These are phyloP conservation scores for Achaetomiella virescens DNA, from an alignment of 495 filamentous ascomycete genomes.

Conservation along the genomic window DNA sequence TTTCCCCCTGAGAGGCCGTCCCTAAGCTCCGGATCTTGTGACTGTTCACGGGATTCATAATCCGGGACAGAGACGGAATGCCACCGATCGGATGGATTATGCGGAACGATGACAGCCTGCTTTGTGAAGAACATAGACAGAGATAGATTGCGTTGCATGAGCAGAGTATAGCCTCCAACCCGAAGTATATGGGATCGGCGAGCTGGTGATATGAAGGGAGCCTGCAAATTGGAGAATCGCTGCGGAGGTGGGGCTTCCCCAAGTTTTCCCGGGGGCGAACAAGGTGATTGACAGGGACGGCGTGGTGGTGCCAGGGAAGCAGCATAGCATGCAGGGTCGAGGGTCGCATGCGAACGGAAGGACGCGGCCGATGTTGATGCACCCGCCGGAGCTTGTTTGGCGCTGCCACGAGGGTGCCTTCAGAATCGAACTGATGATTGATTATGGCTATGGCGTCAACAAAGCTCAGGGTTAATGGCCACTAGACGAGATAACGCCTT, in stretches of 20 bases:
- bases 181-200: conserved; percentile 24
- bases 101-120: conserved; percentile 23
- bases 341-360: too few relatives aligned
- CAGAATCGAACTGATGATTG: too few relatives aligned
- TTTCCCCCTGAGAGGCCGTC: conserved; percentile 3
- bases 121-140: conserved; percentile 13
- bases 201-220: conserved; percentile 24
- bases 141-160: conserved; percentile 28
- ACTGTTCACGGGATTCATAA: conserved; percentile 22
- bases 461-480: too few relatives aligned
- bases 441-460: too few relatives aligned
- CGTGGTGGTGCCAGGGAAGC: conserved; percentile 4
- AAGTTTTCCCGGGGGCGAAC: conserved; percentile 9
- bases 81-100: conserved; percentile 29
- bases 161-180: conserved; percentile 24
- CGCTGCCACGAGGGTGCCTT: neutral
- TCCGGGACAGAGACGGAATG: conserved; percentile 24
- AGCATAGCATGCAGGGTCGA: too few relatives aligned
- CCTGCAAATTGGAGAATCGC: conserved; percentile 23
- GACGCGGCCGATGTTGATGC: conserved; percentile 11
- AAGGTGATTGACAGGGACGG: conserved; percentile 7
- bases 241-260: conserved; percentile 19
- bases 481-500: too few relatives aligned
- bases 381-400: neutral
- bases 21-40: conserved; percentile 22